A percentile compares a stretch with the other conserved stretches of the same genome.
phyloP scores from a whole-genome alignment of 2,329 filamentous ascomycete genomes.

The Beauveria sp. region DNA sequence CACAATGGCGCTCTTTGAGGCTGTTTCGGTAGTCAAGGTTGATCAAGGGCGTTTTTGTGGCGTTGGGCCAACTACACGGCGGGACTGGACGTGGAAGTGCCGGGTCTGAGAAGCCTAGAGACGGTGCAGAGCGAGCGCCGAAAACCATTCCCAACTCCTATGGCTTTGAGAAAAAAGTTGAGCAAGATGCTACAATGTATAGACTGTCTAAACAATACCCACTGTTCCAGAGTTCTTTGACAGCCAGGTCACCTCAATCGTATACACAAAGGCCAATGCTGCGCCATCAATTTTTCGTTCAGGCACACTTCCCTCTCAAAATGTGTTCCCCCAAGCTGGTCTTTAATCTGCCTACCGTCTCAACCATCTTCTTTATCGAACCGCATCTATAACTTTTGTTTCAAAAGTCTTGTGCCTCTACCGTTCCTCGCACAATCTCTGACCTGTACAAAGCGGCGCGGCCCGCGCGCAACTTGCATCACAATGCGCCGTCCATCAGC shows the following conservation, averaged over 20 bases:
- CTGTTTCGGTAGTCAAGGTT: constrained; percentile 13
- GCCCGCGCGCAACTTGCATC: background rate
- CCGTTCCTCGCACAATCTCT: background rate
- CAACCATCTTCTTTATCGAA: too few relatives aligned
- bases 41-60: constrained; percentile 14
- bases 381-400: background rate
- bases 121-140: background rate
- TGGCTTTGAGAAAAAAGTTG: too few relatives aligned
- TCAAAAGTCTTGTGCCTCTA: background rate
- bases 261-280: too few relatives aligned
- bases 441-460: background rate
- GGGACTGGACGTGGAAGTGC: constrained; percentile 18
- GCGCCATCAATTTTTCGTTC: too few relatives aligned
- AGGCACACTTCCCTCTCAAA: too few relatives aligned
- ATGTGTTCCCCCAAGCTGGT: too few relatives aligned
- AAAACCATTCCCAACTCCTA: background rate
- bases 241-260: too few relatives aligned
- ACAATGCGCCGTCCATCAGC: background rate
- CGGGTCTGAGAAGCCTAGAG: constrained; percentile 13
- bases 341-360: too few relatives aligned
- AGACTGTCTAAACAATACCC: too few relatives aligned
- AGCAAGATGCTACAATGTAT: too few relatives aligned
- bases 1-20: constrained; percentile 21
- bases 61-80: constrained; percentile 16
- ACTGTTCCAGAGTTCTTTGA: too few relatives aligned